Evolutionary conservation across 1,284 basidiomycete genomes (phyloP), one percentile per base, ranked within the genome.

Genomic region (Leccinum solheimii): DNA sequence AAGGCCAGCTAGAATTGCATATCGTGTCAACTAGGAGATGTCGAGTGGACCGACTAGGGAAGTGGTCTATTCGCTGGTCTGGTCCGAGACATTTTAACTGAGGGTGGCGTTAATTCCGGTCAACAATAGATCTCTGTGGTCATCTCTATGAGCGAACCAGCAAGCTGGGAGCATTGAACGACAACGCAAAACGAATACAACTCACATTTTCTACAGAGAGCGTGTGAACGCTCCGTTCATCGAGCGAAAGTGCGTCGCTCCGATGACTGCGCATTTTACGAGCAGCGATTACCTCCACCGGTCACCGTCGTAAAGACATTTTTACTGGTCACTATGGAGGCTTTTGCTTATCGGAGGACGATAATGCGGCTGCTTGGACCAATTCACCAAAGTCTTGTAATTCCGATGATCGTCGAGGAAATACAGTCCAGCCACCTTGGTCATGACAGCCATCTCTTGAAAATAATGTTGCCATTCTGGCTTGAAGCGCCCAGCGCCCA

Each of bases 1-100:
- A 54, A 90, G 79, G 30, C 86, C 88, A 23, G 83, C 86, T 30
- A 90, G 70, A 59, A 90, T 89, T 0, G 83, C 82, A 68, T 83
- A 81, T 6, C 87, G 79, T 13, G 83, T 86, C 1, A 78, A 77
- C 19, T 71, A 73, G 27, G 86, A 78, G 53, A 91, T 84, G 40
- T 87, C 86, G 36, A 83, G 69, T 8, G 88, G 87, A 3, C 85
- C 86, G 9, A 67, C 66, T 43, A 32, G 43, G 43, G 19, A 45
- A 21, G 19, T 48, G 19, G 45, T 13, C 14, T 21, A 5, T 26
- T 26, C n/a, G 6, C 26, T 16, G 16, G 11, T 8, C 19, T 55
- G 36, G 10, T 38, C 11, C 9, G 19, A 6, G 36, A n/a, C 21
- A 32, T 53, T 30, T n/a, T 5, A 11, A 21, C 52, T 23, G 19